Conservation (phyloP, 1,284 basidiomycete genomes). For the Retiboletus fuscus region DNA sequence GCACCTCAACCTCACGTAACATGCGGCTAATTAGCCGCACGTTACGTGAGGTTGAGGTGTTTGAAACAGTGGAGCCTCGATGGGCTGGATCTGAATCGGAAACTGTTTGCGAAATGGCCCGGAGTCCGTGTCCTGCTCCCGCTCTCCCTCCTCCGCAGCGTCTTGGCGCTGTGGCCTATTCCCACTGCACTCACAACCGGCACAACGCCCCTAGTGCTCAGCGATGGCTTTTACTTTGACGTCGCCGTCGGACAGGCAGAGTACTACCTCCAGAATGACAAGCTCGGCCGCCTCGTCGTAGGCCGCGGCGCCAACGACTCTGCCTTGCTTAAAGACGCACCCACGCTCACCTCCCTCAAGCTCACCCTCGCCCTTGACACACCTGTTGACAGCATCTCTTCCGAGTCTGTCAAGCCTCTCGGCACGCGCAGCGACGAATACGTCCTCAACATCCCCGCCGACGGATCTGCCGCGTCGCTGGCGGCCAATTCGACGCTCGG, state of each 20-base stretch:
- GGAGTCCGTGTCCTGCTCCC: slow-evolving; percentile 16
- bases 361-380: slow-evolving; percentile 56
- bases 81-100: no score
- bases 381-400: slow-evolving; percentile 57
- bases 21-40: no score
- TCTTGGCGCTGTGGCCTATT: slow-evolving; percentile 64
- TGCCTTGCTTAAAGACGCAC: slow-evolving; percentile 45
- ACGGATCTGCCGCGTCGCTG: slow-evolving; percentile 71
- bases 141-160: slow-evolving; percentile 31
- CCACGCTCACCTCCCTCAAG: slow-evolving; percentile 50
- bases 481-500: slow-evolving; percentile 81
- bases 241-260: slow-evolving; percentile 58
- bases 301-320: slow-evolving; percentile 61
- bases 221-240: slow-evolving; percentile 61
- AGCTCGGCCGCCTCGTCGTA: slow-evolving; percentile 63
- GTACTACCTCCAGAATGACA: slow-evolving; percentile 57
- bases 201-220: slow-evolving; percentile 61
- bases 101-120: no score
- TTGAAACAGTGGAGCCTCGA: no score
- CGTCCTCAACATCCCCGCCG: slow-evolving; percentile 67
- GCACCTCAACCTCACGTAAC: no score
- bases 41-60: no score
- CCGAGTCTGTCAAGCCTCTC: slow-evolving; percentile 67
- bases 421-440: slow-evolving; percentile 76
- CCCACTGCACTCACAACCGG: slow-evolving; percentile 66